Evolutionary conservation across 2,329 filamentous ascomycete genomes (phyloP).

Genomic region (Colletotrichum eremochloae): DNA sequence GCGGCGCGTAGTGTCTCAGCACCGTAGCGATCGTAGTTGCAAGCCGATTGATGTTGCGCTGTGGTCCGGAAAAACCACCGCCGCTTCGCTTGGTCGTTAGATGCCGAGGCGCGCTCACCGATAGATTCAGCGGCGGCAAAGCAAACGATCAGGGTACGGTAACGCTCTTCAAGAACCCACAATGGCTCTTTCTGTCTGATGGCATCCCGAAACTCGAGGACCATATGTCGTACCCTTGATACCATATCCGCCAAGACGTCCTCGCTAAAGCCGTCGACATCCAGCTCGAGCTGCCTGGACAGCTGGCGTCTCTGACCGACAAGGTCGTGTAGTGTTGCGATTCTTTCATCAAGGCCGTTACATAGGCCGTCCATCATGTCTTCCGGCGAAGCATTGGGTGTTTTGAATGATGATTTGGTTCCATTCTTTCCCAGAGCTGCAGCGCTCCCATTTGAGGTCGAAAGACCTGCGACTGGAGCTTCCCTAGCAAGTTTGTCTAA

Average conservation of each 20-base stretch:
- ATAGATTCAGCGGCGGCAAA: not conserved
- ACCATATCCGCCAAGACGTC: not conserved
- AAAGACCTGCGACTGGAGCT: not conserved
- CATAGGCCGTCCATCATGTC: not conserved
- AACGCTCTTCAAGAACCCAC: conserved; percentile 2
- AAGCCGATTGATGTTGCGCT: no score
- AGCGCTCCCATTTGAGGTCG: not conserved
- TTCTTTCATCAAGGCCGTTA: not conserved
- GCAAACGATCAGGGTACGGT: conserved; percentile 5
- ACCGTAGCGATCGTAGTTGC: no score
- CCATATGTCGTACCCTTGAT: not conserved
- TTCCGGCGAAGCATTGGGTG: not conserved
- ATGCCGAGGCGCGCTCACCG: no score
- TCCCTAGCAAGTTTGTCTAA: conserved; percentile 5
- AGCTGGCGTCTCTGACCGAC: not conserved
- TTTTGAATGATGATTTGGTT: not conserved
- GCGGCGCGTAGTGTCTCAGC: no score
- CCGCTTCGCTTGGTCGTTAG: no score
- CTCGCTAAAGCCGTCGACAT: not conserved
- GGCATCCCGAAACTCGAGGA: not conserved
- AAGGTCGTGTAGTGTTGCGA: not conserved
- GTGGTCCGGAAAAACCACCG: no score
- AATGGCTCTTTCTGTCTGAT: not conserved
- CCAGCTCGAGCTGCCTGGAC: not conserved
- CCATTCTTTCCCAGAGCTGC: not conserved